Base-by-base conservation (phyloP, 2,329 filamentous ascomycete genomes). In the Colletotrichum abscissum region DNA sequence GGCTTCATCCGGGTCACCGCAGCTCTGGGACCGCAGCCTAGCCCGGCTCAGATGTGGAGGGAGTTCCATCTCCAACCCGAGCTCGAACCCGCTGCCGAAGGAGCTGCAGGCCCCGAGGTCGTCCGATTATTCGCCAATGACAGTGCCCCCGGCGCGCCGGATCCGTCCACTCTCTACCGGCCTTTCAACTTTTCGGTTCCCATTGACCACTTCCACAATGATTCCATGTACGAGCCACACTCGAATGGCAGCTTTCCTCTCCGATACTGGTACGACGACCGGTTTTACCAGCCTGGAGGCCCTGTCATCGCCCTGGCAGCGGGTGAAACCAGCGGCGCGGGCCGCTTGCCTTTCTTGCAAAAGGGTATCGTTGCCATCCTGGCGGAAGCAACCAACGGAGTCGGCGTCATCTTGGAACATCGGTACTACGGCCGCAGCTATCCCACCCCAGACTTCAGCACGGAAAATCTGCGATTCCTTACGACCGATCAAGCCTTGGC, bases 161-260 rank as follows among this genome's bases (percentile, higher is more conserved):
- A 74, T 42, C 72, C 72, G 2, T n/a, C 49, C 3, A 68, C 30
- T 1, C 69, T 74, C 5, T 87, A 86, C 74, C 81, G 81, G 7
- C 81, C 80, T 7, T 81, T 83, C 77, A 84, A 81, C 59, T 78
- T 87, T 42, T 79, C 79, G 8, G 87, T 89, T 1, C 89, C 89
- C 19, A 85, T 97, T 49, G 94, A 97, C 81, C 94, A 97, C 79
- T 97, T 97, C 83, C 93, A 93, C 82, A 94, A 96, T 78, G 92
- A 95, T 65, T 89, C 91, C 2, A 84, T 87, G 65, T 97, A 97
- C 79, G 93, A 92, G 80, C 94, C 95, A 38, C 94, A 97, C 81
- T 90, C 88, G 11, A 84, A 92, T 76, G 92, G 82, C 33, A 88
- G 83, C 1, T 97, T 95, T 81, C 82, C 89, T 24, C 84, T 96